Evolutionary conservation across 2,329 filamentous ascomycete species (phyloP).

Genomic region (Xylaria sp.): DNA sequence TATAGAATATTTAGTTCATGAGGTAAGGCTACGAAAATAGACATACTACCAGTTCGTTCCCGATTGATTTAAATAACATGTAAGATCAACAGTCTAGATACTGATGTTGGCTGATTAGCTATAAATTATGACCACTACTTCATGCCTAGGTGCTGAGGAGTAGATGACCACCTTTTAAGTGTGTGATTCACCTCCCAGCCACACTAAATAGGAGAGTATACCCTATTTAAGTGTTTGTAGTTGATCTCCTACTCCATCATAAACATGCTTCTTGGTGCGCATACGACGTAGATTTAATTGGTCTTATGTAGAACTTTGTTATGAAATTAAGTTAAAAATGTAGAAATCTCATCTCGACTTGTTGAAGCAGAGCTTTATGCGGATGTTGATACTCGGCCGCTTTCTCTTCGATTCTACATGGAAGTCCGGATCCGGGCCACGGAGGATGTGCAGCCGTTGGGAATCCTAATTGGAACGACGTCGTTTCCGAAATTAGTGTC

Average conservation of each 20-base stretch:
- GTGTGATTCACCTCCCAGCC: too few relatives aligned
- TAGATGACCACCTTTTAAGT: too few relatives aligned
- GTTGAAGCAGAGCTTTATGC: not conserved
- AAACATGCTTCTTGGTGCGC: not conserved
- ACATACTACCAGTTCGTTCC: too few relatives aligned
- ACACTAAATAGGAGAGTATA: too few relatives aligned
- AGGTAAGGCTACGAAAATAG: too few relatives aligned
- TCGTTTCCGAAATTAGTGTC: not conserved
- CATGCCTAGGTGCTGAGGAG: too few relatives aligned
- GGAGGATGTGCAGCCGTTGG: constrained; percentile 30
- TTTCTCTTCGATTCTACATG: not conserved
- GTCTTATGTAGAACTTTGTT: not conserved
- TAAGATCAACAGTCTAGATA: too few relatives aligned
- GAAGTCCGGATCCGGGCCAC: constrained; percentile 6
- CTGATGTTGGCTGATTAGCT: too few relatives aligned
- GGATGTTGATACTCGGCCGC: not conserved
- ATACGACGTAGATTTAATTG: not conserved
- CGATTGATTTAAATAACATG: too few relatives aligned
- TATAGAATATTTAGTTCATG: too few relatives aligned
- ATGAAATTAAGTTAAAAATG: not conserved
- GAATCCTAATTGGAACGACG: constrained; percentile 18
- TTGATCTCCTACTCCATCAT: not conserved
- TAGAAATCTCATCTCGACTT: not conserved
- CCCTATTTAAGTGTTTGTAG: not conserved
- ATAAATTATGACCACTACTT: too few relatives aligned